A percentile compares a stretch with the other conserved stretches of the same genome.
phyloP scores from a whole-genome alignment of 2,329 filamentous ascomycete genomes.

The Stachybotrys chlorohalonatus region DNA sequence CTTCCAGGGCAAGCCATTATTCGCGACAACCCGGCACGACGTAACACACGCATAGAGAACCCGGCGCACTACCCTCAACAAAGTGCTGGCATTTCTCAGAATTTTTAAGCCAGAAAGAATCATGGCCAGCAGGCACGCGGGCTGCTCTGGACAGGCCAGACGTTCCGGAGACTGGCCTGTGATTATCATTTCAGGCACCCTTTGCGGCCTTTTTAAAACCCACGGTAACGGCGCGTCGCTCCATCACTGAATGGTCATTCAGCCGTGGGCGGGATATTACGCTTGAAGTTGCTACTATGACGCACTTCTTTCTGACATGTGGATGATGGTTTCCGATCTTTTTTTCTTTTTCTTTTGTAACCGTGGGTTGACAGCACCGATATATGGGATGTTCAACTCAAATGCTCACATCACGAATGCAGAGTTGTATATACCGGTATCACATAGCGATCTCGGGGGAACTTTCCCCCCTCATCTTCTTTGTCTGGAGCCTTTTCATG shows the following conservation, averaged over 20 bases:
- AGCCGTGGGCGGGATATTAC: too few species aligned
- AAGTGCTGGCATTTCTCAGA: constrained; percentile 91
- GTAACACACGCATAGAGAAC: constrained; percentile 93
- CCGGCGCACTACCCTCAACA: constrained; percentile 83
- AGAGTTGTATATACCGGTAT: neutral
- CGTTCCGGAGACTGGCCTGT: too few species aligned
- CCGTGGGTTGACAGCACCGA: neutral
- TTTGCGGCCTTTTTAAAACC: too few species aligned
- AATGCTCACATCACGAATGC: neutral
- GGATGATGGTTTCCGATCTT: neutral
- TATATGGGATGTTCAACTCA: neutral
- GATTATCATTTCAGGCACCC: too few species aligned
- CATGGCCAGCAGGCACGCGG: neutral
- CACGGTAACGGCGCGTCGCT: too few species aligned
- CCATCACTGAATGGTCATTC: too few species aligned
- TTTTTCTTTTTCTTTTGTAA: neutral
- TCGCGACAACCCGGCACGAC: constrained; percentile 80
- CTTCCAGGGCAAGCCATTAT: constrained; percentile 66
- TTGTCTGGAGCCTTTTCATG: neutral
- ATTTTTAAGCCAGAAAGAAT: constrained; percentile 54
- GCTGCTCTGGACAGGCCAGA: too few species aligned
- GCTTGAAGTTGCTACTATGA: too few species aligned
- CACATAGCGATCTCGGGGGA: neutral
- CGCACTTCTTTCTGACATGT: neutral
- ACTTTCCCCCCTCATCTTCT: neutral